Evolutionary conservation across 1,139 yeast genomes (phyloP), one percentile per base, ranked within the genome.

Genomic region (Candida pseudocylindracea): DNA sequence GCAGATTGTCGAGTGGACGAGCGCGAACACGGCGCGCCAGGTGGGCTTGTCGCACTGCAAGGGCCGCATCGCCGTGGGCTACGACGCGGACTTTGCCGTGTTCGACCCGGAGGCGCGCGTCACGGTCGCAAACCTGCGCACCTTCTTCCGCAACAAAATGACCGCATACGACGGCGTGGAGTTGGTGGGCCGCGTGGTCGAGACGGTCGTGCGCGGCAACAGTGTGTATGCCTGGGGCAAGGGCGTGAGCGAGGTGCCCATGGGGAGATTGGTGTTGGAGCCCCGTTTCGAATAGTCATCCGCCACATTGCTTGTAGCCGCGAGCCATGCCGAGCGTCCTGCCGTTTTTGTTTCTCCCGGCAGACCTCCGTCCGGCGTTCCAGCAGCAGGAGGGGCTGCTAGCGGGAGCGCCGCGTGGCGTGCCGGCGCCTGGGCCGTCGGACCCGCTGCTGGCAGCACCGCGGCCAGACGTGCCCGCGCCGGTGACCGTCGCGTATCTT

Each of bases 31-130:
- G 1, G 85, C 95, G 4, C 62, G 64, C 41, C 95, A 83, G 51
- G 80, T 74, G 20, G 94, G 94, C 1, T 55, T 85, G 33, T 54
- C 63, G 9, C 72, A 78, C 44, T 49, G 53, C 30, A 85, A 85
- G 54, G 95, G 95, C 25, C 57, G 59, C 34, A 60, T 85, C 33
- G 62, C 57, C 28, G 60, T 61, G 20, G 95, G 94, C 0, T 64
- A 62, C 45, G 94, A 83, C 52, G 95, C 94, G 0, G 96, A 85
- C 51, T 67, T 85, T 41, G 70, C 76, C 31, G 58, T 85, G 7
- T 80, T 83, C 48, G 91, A 85, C 48, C 71, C 80, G 8, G 55
- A 60, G 10, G 60, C 58, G 9, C 49, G 47, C 32, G 75, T 74
- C 49, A 50, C 50, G 3, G 64, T 83, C 31, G 58, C 60, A 12